Evolutionary conservation across 352 stramenopile species (phyloP).

Genomic region (Phytophthora ramorum): DNA sequence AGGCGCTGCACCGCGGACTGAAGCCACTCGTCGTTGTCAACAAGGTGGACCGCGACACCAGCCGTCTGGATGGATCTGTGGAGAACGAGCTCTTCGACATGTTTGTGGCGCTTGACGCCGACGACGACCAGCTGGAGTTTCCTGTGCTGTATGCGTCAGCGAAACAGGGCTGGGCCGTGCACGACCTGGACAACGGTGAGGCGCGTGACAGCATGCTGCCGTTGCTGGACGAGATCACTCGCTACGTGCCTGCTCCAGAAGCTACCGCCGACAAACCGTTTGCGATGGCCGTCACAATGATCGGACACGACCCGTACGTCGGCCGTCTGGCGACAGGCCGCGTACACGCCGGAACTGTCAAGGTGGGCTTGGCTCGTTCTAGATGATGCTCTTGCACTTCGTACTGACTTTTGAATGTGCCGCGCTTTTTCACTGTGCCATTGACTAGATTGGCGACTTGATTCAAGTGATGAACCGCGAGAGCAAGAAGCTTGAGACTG

Average conservation of each 20-base stretch:
- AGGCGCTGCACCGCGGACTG: constrained; percentile 93
- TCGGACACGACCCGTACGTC: constrained; percentile 97
- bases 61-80: constrained; percentile 92
- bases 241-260: constrained; percentile 92
- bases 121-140: constrained; percentile 97
- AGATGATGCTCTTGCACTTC: neutral
- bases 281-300: constrained; percentile 97
- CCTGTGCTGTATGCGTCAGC: constrained; percentile 96
- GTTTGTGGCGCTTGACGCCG: constrained; percentile 94
- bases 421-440: neutral
- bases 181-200: constrained; percentile 83
- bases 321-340: constrained; percentile 96
- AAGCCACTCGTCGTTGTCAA: constrained; percentile 98
- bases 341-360: constrained; percentile 94
- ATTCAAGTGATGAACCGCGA: constrained; percentile 92
- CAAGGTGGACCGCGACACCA: constrained; percentile 97
- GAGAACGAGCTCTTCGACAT: constrained; percentile 98
- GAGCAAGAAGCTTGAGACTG: constrained; percentile 79
- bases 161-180: constrained; percentile 96
- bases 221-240: constrained; percentile 97
- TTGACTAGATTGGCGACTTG: constrained; percentile 74
- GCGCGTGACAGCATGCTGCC: constrained; percentile 91
- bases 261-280: constrained; percentile 88
- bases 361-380: constrained; percentile 28
- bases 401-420: constrained; percentile 10